Conservation (phyloP, 257 asterid genomes). For the Solanum pinnatisectum region DNA sequence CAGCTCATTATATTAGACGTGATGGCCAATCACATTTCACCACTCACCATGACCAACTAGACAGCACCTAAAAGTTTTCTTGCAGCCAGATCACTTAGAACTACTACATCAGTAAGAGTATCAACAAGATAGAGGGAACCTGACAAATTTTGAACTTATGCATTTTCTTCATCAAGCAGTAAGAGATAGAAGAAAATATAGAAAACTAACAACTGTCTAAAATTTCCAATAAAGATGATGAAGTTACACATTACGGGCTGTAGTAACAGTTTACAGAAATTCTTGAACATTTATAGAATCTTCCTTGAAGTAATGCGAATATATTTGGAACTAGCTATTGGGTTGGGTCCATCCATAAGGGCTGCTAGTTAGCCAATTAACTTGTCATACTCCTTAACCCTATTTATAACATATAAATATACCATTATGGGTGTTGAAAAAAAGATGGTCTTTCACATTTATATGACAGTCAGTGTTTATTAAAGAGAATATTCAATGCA, state of each 20-base stretch:
- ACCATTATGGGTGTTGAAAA: background rate
- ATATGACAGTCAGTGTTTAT: background rate
- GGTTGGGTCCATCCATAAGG: background rate
- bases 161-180: background rate
- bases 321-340: background rate
- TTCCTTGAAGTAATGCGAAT: background rate
- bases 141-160: background rate
- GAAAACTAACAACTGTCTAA: background rate
- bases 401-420: background rate
- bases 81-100: background rate
- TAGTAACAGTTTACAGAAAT: background rate
- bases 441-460: background rate
- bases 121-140: background rate
- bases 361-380: background rate
- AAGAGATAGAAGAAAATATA: background rate
- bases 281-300: background rate
- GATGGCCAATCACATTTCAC: background rate
- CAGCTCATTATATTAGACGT: conserved; percentile 25
- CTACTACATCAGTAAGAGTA: background rate
- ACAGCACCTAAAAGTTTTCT: background rate
- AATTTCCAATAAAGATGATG: background rate
- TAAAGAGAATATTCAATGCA: background rate
- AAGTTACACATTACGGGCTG: background rate
- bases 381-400: background rate
- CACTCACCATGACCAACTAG: background rate